phyloP scores from a whole-genome alignment of 352 stramenopile species.

The Phytophthora pisi region DNA sequence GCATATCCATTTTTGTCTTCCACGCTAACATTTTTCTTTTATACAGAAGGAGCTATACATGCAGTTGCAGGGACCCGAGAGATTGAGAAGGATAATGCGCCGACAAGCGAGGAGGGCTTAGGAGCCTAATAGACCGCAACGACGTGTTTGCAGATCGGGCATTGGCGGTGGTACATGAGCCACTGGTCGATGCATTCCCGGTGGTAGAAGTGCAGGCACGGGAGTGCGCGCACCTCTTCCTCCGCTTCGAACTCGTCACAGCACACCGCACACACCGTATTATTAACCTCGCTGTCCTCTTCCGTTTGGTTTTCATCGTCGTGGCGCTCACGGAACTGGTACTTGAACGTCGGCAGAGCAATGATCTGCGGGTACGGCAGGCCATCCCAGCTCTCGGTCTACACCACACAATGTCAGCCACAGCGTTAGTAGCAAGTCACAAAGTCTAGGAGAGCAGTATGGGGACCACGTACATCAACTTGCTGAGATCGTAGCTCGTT shows the following conservation, averaged over 20 bases:
- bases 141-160: slow-evolving; percentile 88
- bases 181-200: slow-evolving; percentile 91
- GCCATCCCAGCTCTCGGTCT: slow-evolving; percentile 74
- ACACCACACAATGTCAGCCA: slow-evolving; percentile 7
- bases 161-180: slow-evolving; percentile 86
- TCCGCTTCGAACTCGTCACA: slow-evolving; percentile 78
- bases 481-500: slow-evolving; percentile 87
- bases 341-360: slow-evolving; percentile 80
- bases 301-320: slow-evolving; percentile 29
- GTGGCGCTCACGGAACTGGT: slow-evolving; percentile 50
- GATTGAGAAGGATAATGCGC: slow-evolving; percentile 16
- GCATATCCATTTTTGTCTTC: slow-evolving; percentile 27
- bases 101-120: neutral
- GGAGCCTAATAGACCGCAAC: slow-evolving; percentile 68
- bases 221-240: slow-evolving; percentile 81
- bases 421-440: slow-evolving; percentile 8
- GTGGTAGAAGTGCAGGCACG: slow-evolving; percentile 91
- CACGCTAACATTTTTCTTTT: slow-evolving; percentile 25
- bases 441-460: neutral
- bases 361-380: slow-evolving; percentile 86
- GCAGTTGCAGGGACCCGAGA: slow-evolving; percentile 14
- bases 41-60: slow-evolving; percentile 28
- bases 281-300: slow-evolving; percentile 56
- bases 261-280: slow-evolving; percentile 84
- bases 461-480: slow-evolving; percentile 48